These are phyloP conservation scores for Trifolium subterraneum DNA, from an alignment of 306 rosid genomes.

Conservation along the genomic window DNA sequence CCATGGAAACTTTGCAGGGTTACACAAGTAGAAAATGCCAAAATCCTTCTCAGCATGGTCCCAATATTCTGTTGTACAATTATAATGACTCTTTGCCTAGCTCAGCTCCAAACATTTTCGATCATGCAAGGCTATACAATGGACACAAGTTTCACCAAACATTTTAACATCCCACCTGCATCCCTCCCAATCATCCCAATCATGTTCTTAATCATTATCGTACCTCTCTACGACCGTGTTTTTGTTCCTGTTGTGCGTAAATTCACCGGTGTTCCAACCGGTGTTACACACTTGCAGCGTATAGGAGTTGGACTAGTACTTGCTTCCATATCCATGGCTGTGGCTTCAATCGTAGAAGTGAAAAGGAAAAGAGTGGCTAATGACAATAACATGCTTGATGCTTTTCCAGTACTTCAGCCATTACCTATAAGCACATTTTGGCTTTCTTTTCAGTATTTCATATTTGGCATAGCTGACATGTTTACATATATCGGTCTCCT, in stretches of 20 bases:
- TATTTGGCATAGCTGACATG: constrained; percentile 93
- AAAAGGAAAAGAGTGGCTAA: constrained; percentile 79
- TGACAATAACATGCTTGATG: constrained; percentile 68
- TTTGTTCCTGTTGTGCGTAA: constrained; percentile 64
- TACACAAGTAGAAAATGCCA: constrained; percentile 95
- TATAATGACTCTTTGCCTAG: constrained; percentile 91
- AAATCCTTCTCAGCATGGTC: constrained; percentile 67
- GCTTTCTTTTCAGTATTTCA: constrained; percentile 86
- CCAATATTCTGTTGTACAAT: constrained; percentile 90
- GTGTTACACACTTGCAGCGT: constrained; percentile 79
- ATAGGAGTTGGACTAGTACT: constrained; percentile 86
- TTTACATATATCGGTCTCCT: constrained; percentile 87
- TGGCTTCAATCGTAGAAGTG: constrained; percentile 70
- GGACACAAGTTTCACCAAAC: constrained; percentile 68
- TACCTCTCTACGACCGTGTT: constrained; percentile 80
- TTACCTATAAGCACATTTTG: constrained; percentile 87
- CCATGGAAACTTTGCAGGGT: constrained; percentile 90
- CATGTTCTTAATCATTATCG: constrained; percentile 57
- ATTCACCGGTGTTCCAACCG: constrained; percentile 72
- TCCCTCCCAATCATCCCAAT: constrained; percentile 89
- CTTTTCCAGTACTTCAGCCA: constrained; percentile 64
- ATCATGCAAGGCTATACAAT: constrained; percentile 78
- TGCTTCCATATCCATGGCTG: constrained; percentile 82
- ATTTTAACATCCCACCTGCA: constrained; percentile 82
- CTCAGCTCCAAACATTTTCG: constrained; percentile 95